Base-by-base conservation (phyloP, 169 alveolate genomes). In the Ophryocystis elektroscirrha region DNA sequence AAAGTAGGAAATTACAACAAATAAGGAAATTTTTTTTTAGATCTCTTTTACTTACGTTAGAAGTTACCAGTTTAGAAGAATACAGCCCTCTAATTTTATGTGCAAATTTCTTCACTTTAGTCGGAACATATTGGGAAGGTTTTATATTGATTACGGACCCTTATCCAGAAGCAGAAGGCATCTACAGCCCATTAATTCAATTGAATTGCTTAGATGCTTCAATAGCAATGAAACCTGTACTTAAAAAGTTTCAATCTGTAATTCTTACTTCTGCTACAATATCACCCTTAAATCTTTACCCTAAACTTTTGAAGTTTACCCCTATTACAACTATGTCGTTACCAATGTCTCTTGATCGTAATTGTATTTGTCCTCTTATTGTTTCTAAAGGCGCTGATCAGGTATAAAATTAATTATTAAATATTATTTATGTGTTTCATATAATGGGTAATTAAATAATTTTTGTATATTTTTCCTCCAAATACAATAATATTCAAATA, bases 181-280 rank as follows among this genome's bases (percentile, higher is more conserved):
- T 81, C 15, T 79, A 84, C 59, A 96, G 87, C 37, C 96, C 96
- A 0, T 61, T 79, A n/a, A 63, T 87, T 32, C 85, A 81, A 56
- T 78, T 87, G 48, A 78, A 87, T 28, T 91, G 98, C 66, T 53
- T 91, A 53, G 98, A 91, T 59, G 86, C 95, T 5, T 82, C 95
- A 5, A 69, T 91, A 22, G 96, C 98, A 2, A 86, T 85, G 81
- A 74, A 78, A 55, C 91, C 93, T 0, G 85, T 91, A 5, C 71
- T 91, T 27, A 67, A 74, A 35, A 66, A 79, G 51, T 60, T 27
- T 38, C 78, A 77, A 61, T 84, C 93, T 2, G 89, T 88, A 19
- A 74, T 91, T 19, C 56, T 91, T 15, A 91, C 98, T 6, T 84
- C 96, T 26, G 98, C 96, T 0, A 91, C 98, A 2, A 81, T 91